A percentile compares a stretch with the other conserved stretches of the same genome.
Evolutionary conservation across 1,284 basidiomycete species (phyloP).

Genomic region (Sporisorium scitamineum): DNA sequence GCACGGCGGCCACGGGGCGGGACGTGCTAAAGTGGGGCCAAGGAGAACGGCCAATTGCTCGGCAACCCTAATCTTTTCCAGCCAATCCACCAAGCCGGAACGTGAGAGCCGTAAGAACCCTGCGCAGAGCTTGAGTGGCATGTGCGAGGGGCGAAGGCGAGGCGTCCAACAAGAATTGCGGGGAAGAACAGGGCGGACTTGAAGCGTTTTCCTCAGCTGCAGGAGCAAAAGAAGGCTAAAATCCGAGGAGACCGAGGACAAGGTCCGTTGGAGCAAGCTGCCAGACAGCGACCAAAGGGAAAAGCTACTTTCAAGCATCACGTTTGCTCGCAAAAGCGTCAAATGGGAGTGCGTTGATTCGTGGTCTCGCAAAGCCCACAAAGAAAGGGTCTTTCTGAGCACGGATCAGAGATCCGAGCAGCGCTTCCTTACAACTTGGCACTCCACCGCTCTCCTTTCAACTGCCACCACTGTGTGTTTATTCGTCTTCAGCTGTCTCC

Average conservation of each 20-base stretch:
- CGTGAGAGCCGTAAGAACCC: too few relatives aligned
- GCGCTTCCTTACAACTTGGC: too few relatives aligned
- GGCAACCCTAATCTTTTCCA: neutral
- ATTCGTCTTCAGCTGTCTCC: neutral
- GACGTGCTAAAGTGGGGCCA: neutral
- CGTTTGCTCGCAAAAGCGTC: too few relatives aligned
- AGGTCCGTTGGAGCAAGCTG: conserved; percentile 21
- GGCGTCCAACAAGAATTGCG: too few relatives aligned
- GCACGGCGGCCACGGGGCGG: neutral
- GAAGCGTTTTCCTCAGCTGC: too few relatives aligned
- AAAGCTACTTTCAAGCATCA: neutral
- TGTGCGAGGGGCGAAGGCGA: neutral
- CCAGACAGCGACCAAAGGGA: neutral
- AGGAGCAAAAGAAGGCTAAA: conserved; percentile 20
- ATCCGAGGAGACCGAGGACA: conserved; percentile 39
- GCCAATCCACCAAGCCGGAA: neutral
- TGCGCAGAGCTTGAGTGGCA: neutral
- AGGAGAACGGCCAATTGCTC: neutral
- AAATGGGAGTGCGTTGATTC: conserved; percentile 18
- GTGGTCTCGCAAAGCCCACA: neutral
- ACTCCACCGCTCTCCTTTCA: too few relatives aligned
- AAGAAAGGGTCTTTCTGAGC: neutral
- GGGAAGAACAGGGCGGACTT: too few relatives aligned
- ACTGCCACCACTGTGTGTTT: neutral
- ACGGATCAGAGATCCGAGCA: conserved; percentile 30